Evolutionary conservation across 805 yeast species (phyloP).

Genomic region (Starmerella cellae): DNA sequence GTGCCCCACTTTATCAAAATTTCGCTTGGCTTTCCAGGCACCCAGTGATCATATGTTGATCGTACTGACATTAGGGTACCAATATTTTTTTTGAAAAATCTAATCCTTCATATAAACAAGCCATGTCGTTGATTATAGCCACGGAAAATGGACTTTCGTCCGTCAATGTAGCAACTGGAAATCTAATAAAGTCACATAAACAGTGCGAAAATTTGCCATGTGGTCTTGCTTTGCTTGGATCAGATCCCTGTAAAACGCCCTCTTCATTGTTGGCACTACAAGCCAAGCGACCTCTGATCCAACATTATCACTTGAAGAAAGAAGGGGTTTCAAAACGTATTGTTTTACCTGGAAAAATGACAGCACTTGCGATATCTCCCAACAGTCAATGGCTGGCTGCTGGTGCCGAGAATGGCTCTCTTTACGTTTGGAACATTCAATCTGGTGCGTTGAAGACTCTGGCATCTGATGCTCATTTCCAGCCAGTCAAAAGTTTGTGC

Average conservation of each 20-base stretch:
- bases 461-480: slow-evolving; percentile 67
- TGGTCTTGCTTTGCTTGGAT: slow-evolving; percentile 4
- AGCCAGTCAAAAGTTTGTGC: slow-evolving; percentile 46
- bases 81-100: neutral
- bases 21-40: too few relatives aligned
- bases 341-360: slow-evolving; percentile 69
- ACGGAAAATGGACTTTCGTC: slow-evolving; percentile 12
- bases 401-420: slow-evolving; percentile 59
- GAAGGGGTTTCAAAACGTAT: slow-evolving; percentile 60
- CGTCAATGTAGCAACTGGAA: slow-evolving; percentile 27
- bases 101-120: neutral
- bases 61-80: too few relatives aligned
- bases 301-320: slow-evolving; percentile 51
- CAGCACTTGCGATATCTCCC: slow-evolving; percentile 39
- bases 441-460: slow-evolving; percentile 64
- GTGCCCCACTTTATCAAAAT: too few relatives aligned
- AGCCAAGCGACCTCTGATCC: slow-evolving; percentile 57
- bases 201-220: slow-evolving; percentile 12
- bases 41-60: too few relatives aligned
- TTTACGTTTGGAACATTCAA: slow-evolving; percentile 73
- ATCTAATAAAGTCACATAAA: slow-evolving; percentile 17
- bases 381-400: slow-evolving; percentile 43
- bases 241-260: neutral
- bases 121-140: slow-evolving; percentile 15
- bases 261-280: slow-evolving; percentile 41